phyloP scores from a whole-genome alignment of 768 basidiomycete species.

The Lactarius quietus region DNA sequence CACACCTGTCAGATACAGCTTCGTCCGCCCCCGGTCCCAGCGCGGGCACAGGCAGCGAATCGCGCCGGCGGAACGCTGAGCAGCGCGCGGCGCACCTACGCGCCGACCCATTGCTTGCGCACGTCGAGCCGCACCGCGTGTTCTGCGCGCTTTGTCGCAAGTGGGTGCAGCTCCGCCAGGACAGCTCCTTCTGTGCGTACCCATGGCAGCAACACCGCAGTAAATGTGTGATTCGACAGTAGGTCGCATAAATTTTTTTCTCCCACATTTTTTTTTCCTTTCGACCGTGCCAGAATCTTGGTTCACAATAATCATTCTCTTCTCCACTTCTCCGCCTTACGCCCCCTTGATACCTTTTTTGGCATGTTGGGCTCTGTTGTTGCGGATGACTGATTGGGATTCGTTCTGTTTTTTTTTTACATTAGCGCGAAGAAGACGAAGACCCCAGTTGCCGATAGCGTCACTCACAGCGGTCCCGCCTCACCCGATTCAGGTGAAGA shows the following conservation, averaged over 20 bases:
- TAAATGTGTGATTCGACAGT: slow-evolving; percentile 74
- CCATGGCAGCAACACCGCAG: slow-evolving; percentile 77
- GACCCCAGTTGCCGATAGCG: slow-evolving; percentile 11
- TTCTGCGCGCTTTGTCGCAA: slow-evolving; percentile 74
- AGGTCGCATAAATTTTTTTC: slow-evolving; percentile 32
- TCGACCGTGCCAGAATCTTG: slow-evolving; percentile 1
- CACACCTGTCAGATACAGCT: neutral
- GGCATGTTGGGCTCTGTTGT: neutral
- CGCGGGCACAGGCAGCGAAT: slow-evolving; percentile 42
- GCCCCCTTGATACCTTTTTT: neutral
- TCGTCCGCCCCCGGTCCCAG: slow-evolving; percentile 6
- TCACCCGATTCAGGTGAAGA: slow-evolving; percentile 19
- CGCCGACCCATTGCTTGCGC: slow-evolving; percentile 58
- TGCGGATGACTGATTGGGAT: neutral
- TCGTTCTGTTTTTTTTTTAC: slow-evolving; percentile 11
- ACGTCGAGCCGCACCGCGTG: slow-evolving; percentile 63
- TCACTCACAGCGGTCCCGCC: slow-evolving; percentile 10
- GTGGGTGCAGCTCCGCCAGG: slow-evolving; percentile 80
- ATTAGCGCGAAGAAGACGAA: slow-evolving; percentile 30
- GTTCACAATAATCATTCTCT: neutral
- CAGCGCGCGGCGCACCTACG: slow-evolving; percentile 70
- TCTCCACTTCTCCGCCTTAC: slow-evolving; percentile 8
- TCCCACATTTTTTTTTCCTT: slow-evolving; percentile 4
- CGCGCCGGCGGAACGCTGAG: slow-evolving; percentile 71
- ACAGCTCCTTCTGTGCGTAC: slow-evolving; percentile 75